Conservation (phyloP, 2,329 filamentous ascomycete genomes). For the Sporothrix globosa region DNA sequence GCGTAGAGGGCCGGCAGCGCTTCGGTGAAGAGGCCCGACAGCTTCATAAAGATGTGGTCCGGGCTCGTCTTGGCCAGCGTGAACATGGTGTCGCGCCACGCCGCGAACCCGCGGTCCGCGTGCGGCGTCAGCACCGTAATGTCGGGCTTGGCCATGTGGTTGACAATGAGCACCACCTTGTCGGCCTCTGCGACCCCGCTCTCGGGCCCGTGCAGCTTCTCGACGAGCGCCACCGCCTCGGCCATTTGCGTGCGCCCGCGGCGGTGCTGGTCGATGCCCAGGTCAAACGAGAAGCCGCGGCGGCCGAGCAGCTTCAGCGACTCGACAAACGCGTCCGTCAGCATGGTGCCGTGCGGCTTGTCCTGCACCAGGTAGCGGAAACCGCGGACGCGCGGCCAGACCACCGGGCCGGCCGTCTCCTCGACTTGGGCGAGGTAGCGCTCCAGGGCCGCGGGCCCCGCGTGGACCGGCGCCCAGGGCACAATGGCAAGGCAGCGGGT, state of each 20-base stretch:
- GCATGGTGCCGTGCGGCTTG: constrained; percentile 67
- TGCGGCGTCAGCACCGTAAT: constrained; percentile 63
- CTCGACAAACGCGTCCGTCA: constrained; percentile 66
- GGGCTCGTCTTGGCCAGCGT: constrained; percentile 63
- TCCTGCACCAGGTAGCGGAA: constrained; percentile 84
- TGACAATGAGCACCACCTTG: constrained; percentile 69
- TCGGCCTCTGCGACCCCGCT: constrained; percentile 58
- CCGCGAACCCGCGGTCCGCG: constrained; percentile 62
- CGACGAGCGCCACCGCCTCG: constrained; percentile 71
- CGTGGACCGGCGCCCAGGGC: constrained; percentile 82
- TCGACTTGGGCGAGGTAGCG: constrained; percentile 67
- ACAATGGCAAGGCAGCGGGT: constrained; percentile 70
- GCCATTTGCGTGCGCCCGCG: constrained; percentile 74
- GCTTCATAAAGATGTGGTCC: constrained; percentile 76
- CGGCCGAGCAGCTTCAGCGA: constrained; percentile 66
- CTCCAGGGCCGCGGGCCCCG: constrained; percentile 61
- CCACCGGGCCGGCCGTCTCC: constrained; percentile 62
- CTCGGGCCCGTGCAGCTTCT: constrained; percentile 60
- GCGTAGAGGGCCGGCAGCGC: constrained; percentile 62
- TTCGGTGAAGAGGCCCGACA: constrained; percentile 85
- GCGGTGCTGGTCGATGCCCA: constrained; percentile 80
- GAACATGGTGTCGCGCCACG: constrained; percentile 71
- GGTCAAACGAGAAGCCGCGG: constrained; percentile 72
- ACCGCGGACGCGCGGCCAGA: constrained; percentile 71
- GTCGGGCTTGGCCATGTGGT: constrained; percentile 90